Conservation (phyloP, 257 asterid genomes). For the Pogostemon cablin region DNA sequence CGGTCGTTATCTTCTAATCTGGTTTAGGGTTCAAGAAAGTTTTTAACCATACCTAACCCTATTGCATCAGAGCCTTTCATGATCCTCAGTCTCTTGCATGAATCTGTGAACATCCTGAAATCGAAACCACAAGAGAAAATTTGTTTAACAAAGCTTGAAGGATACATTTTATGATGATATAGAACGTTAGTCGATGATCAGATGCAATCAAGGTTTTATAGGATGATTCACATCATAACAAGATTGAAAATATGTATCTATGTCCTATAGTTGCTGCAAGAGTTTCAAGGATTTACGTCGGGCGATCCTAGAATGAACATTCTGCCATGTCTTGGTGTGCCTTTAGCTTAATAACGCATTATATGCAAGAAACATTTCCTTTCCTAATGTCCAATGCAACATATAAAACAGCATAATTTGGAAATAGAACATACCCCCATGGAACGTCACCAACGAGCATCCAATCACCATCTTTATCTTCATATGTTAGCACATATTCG, state of each 20-base stretch:
- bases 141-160: too few species aligned
- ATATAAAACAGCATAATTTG: neutral
- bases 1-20: neutral
- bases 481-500: constrained; percentile 71
- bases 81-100: constrained; percentile 87
- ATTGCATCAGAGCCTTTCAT: constrained; percentile 88
- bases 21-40: neutral
- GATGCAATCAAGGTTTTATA: neutral
- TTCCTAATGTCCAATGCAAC: neutral
- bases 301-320: neutral
- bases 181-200: too few species aligned
- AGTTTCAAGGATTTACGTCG: neutral
- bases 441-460: constrained; percentile 96
- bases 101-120: constrained; percentile 76
- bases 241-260: neutral
- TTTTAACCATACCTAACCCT: constrained; percentile 63
- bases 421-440: constrained; percentile 64
- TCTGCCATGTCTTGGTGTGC: neutral
- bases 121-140: neutral
- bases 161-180: too few species aligned
- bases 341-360: too few species aligned
- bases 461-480: constrained; percentile 87
- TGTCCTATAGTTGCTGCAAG: neutral
- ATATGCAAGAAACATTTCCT: too few species aligned
- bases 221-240: neutral